Evolutionary conservation across 208 protist genomes (phyloP).

Genomic region (Crithidia fasciculata): DNA sequence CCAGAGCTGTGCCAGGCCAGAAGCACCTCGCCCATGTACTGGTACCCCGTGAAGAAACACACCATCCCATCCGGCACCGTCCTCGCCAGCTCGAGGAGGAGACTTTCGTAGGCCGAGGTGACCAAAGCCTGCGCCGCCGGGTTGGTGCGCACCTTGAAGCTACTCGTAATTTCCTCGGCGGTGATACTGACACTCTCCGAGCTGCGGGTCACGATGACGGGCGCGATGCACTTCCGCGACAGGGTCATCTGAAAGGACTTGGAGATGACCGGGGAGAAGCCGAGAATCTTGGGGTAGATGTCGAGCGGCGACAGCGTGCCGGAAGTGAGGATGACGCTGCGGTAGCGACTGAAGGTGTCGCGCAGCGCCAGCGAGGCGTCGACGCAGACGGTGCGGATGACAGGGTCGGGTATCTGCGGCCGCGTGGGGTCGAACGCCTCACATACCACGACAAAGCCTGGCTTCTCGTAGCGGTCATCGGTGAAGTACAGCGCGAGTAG

Average conservation of each 20-base stretch:
- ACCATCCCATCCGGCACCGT: conserved; percentile 98
- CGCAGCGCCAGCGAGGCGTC: conserved; percentile 98
- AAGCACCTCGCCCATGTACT: conserved; percentile 95
- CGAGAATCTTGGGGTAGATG: conserved; percentile 99
- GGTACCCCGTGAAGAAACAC: conserved; percentile 97
- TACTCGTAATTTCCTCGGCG: conserved; percentile 88
- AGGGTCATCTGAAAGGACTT: conserved; percentile 96
- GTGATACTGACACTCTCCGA: conserved; percentile 90
- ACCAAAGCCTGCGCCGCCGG: conserved; percentile 89
- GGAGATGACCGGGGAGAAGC: conserved; percentile 94
- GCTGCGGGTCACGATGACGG: conserved; percentile 92
- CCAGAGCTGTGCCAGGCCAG: conserved; percentile 92
- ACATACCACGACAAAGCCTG: conserved; percentile 94
- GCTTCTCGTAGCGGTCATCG: conserved; percentile 89
- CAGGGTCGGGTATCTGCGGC: conserved; percentile 86
- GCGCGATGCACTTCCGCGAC: conserved; percentile 95
- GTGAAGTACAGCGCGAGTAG: conserved; percentile 94
- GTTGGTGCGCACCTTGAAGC: conserved; percentile 88
- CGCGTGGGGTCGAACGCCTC: conserved; percentile 95
- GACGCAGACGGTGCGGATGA: conserved; percentile 93
- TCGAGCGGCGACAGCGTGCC: conserved; percentile 98
- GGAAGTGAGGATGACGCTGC: conserved; percentile 97
- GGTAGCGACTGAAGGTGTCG: conserved; percentile 94
- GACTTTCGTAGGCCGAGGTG: conserved; percentile 95
- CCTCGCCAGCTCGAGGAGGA: conserved; percentile 94